These are phyloP conservation scores for Ceratobasidium sp. DNA, from an alignment of 1,284 basidiomycete species.

Conservation along the genomic window DNA sequence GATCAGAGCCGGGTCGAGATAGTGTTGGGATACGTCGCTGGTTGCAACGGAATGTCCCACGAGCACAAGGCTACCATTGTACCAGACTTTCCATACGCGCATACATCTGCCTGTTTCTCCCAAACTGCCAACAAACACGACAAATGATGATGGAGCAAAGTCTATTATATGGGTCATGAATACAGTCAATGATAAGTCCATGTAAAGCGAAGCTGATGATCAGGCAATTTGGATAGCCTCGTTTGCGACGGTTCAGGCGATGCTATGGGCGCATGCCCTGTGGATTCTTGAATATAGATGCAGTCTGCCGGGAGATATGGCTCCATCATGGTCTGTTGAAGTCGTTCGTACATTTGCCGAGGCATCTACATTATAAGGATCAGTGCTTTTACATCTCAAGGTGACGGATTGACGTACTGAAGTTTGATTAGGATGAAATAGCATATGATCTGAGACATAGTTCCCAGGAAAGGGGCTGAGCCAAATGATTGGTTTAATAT, in stretches of 20 bases:
- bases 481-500: background rate
- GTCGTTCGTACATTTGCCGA: background rate
- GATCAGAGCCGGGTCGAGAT: background rate
- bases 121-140: background rate
- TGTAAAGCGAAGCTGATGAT: background rate
- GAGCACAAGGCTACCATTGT: no score
- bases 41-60: background rate
- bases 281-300: background rate
- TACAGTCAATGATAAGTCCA: background rate
- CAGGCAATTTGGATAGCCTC: background rate
- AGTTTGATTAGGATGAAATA: conserved; percentile 1
- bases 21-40: background rate
- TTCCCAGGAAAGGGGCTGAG: background rate
- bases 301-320: background rate
- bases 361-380: background rate
- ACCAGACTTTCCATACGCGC: background rate
- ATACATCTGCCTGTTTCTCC: background rate
- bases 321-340: background rate
- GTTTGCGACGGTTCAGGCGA: background rate
- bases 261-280: background rate
- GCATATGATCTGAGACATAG: background rate
- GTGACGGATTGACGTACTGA: background rate
- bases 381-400: background rate
- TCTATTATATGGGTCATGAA: background rate
- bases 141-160: background rate